Conservation (phyloP, 169 alveolate genomes). For the Plasmodium berghei region DNA sequence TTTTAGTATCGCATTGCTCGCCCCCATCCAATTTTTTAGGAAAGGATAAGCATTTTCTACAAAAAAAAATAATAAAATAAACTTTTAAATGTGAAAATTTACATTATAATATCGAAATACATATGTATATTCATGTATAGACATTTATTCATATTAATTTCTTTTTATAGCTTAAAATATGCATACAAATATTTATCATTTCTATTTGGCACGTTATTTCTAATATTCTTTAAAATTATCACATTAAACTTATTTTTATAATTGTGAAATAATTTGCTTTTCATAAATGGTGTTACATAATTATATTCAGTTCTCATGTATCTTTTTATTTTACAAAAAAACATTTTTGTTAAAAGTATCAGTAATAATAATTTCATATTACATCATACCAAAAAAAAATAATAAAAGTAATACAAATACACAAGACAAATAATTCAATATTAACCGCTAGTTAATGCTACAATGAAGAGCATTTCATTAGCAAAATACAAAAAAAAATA, state of each 20-base stretch:
- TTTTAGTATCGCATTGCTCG: constrained; percentile 30
- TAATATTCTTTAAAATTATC: constrained; percentile 45
- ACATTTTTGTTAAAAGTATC: constrained; percentile 43
- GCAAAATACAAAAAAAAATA: no score
- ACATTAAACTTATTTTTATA: constrained; percentile 39
- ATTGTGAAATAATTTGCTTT: constrained; percentile 18
- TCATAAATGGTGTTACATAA: constrained; percentile 57
- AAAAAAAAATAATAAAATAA: background rate
- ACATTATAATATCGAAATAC: background rate
- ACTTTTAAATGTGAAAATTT: background rate
- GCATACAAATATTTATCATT: constrained; percentile 53
- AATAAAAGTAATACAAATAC: no score
- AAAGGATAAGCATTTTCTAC: constrained; percentile 41
- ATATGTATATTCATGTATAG: constrained; percentile 2
- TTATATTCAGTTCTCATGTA: constrained; percentile 61
- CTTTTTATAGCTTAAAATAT: constrained; percentile 39
- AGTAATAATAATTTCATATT: constrained; percentile 49
- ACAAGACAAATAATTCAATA: no score
- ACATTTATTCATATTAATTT: constrained; percentile 5
- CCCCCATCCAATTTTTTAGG: constrained; percentile 28
- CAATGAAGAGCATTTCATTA: no score
- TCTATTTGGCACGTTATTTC: constrained; percentile 49
- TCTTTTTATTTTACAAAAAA: constrained; percentile 51
- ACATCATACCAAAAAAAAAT: background rate
- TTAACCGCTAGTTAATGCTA: no score